phyloP scores from a whole-genome alignment of 1,139 yeast genomes.

The Yamadazyma songkhlaensis region DNA sequence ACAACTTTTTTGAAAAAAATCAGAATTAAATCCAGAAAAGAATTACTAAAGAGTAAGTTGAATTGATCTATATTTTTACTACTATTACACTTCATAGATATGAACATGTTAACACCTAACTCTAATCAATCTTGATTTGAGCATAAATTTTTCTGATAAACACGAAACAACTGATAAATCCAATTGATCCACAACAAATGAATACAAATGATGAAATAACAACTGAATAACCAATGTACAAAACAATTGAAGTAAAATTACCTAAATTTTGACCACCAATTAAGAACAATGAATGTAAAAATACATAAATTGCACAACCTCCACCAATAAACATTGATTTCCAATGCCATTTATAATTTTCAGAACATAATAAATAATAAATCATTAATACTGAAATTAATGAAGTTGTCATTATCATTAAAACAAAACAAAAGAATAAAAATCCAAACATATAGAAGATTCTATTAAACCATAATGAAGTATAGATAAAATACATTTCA shows the following conservation, averaged over 20 bases:
- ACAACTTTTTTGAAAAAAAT: too few species aligned
- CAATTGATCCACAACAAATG: constrained; percentile 84
- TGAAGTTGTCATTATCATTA: constrained; percentile 80
- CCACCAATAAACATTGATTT: constrained; percentile 86
- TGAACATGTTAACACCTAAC: neutral
- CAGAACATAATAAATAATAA: constrained; percentile 83
- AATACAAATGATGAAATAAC: constrained; percentile 72
- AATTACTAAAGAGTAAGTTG: too few species aligned
- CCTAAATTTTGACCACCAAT: constrained; percentile 64
- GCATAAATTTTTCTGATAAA: constrained; percentile 80
- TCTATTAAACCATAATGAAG: constrained; percentile 92
- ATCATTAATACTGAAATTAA: constrained; percentile 78
- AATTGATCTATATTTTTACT: neutral
- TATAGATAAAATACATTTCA: constrained; percentile 84
- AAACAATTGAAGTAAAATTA: constrained; percentile 71
- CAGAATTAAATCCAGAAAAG: too few species aligned
- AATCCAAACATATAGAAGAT: constrained; percentile 98
- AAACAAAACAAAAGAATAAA: constrained; percentile 78
- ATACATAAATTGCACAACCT: constrained; percentile 82
- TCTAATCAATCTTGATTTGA: constrained; percentile 76
- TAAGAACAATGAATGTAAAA: constrained; percentile 76
- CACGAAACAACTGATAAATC: constrained; percentile 70
- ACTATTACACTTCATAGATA: neutral
- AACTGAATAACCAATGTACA: constrained; percentile 83
- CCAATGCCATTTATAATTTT: constrained; percentile 98